phyloP scores from a whole-genome alignment of 2,329 filamentous ascomycete species.

The Sphaceloma murrayae region DNA sequence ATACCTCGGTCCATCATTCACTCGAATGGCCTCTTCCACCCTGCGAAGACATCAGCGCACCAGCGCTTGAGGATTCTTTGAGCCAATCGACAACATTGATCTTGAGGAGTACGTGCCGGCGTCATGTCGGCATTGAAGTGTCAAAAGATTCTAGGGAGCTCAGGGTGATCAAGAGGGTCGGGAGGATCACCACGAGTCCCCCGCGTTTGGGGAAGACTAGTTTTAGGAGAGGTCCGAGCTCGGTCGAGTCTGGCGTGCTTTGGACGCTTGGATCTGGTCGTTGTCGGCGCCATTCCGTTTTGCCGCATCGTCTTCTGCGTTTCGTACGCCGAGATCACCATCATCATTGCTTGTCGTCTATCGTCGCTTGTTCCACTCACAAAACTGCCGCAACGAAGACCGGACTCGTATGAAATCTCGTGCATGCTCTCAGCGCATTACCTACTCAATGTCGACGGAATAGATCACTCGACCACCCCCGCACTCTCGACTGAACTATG shows the following conservation, averaged over 20 bases:
- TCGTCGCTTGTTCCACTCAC: constrained; percentile 3
- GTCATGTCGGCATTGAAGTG: too few relatives aligned
- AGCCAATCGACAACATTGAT: too few relatives aligned
- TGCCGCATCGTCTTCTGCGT: neutral
- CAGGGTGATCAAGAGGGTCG: too few relatives aligned
- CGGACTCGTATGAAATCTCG: neutral
- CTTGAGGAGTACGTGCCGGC: too few relatives aligned
- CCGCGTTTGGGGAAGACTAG: too few relatives aligned
- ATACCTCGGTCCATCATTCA: neutral
- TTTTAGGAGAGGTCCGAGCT: neutral
- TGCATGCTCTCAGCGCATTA: neutral
- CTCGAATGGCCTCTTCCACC: neutral
- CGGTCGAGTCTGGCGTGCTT: too few relatives aligned
- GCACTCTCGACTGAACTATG: constrained; percentile 10
- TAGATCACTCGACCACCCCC: neutral
- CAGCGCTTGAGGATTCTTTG: too few relatives aligned
- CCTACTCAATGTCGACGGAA: constrained; percentile 8
- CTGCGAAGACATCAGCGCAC: too few relatives aligned
- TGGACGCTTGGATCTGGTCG: neutral
- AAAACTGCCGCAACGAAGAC: constrained; percentile 13
- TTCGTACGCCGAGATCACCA: constrained; percentile 6
- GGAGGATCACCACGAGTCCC: too few relatives aligned
- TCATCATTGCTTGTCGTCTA: constrained; percentile 9
- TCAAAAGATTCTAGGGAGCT: too few relatives aligned
- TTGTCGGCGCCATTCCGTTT: constrained; percentile 10